Evolutionary conservation across 2,329 filamentous ascomycete genomes (phyloP), one percentile per base, ranked within the genome.

Genomic region (Leptographium lundbergii): DNA sequence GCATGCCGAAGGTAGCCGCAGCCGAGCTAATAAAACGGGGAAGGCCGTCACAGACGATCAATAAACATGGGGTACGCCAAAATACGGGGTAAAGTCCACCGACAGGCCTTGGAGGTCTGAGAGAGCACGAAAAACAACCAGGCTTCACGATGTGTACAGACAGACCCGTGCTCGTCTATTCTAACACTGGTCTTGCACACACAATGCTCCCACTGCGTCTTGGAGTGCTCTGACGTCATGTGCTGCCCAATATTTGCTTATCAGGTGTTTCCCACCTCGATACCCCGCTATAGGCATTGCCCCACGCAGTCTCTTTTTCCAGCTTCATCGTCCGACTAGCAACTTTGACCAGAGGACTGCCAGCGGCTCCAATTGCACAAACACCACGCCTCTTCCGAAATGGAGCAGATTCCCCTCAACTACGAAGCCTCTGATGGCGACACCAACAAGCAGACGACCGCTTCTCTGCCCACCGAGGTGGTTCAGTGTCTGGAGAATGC

Each of bases 401-500:
- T 81, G 79, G 77, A 85, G 63, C 81, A 87, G 69, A 84, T 86
- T 63, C 85, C 86, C 3, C 79, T 91, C 62, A 88, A 84, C 68
- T 86, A 88, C 70, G 86, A 90, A 71, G 81, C 86, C 60, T 91
- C 88, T 7, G 83, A 85, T 57, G 85, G 86, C 63, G 80, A 87
- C 59, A 89, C 84, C 52, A 79, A 91, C 71, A 87, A 85, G 63
- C 83, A 86, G 70, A 72, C 81, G 61, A 86, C 88, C 45, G 78
- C 79, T 60, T 80, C 81, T 10, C 81, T 97, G 2, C 94, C 94
- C 0, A 76, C 80, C 4, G 91, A 96, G 72, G 94, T 97, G 25
- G 81, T 94, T 14, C 86, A 91, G 67, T 96, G 91, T 69, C 83
- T 99, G 27, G 86, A 95, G 70, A 97, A 96, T 75, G 90, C 92